Percentiles rank a stretch among this genome's conserved stretches.
Conservation (phyloP, 2,329 filamentous ascomycete genomes). For the Alternaria brassicae region DNA sequence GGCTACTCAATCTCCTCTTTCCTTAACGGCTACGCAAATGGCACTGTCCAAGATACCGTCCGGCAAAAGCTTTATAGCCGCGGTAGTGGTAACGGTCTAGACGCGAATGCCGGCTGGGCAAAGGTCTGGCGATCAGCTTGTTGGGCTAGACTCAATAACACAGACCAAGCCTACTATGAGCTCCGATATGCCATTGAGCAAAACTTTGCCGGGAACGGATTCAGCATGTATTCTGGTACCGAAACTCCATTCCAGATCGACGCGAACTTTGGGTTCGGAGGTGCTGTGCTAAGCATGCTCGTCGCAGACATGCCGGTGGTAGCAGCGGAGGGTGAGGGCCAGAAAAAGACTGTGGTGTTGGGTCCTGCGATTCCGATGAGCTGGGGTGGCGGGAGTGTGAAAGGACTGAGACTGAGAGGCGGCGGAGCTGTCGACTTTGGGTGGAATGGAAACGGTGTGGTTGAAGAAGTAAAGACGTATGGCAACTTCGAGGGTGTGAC, state of each 20-base stretch:
- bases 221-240: slow-evolving; percentile 60
- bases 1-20: slow-evolving; percentile 58
- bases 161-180: slow-evolving; percentile 57
- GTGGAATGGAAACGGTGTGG: slow-evolving; percentile 53
- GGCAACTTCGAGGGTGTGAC: neutral
- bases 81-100: slow-evolving; percentile 55
- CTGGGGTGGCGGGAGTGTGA: slow-evolving; percentile 57
- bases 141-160: slow-evolving; percentile 64
- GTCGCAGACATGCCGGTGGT: slow-evolving; percentile 56
- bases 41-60: slow-evolving; percentile 56
- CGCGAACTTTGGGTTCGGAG: slow-evolving; percentile 66
- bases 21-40: slow-evolving; percentile 53
- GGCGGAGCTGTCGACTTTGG: slow-evolving; percentile 55
- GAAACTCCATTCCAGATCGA: slow-evolving; percentile 65
- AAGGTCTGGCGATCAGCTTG: slow-evolving; percentile 66
- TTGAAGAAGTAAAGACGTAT: slow-evolving; percentile 23
- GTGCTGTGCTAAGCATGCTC: slow-evolving; percentile 60
- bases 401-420: slow-evolving; percentile 55
- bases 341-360: slow-evolving; percentile 50
- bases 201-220: slow-evolving; percentile 60
- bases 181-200: slow-evolving; percentile 57
- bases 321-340: slow-evolving; percentile 32
- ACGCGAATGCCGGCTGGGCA: slow-evolving; percentile 64
- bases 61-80: slow-evolving; percentile 56
- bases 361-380: slow-evolving; percentile 57